Evolutionary conservation across 1,284 basidiomycete species (phyloP).

Genomic region (Moesziomyces parantarcticus): DNA sequence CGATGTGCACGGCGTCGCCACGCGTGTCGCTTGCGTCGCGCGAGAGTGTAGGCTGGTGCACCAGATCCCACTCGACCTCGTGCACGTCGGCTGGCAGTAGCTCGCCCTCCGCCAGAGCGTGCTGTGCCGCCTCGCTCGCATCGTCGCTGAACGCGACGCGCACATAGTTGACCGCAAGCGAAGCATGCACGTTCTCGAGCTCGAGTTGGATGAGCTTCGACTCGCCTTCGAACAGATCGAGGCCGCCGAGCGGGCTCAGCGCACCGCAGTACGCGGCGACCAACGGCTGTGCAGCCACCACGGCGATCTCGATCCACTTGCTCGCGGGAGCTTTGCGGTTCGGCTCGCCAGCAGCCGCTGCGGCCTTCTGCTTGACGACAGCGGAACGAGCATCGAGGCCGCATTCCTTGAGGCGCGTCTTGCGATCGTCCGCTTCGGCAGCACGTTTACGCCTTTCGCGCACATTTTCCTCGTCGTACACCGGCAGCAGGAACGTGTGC

Average conservation of each 20-base stretch:
- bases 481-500: conserved; percentile 78
- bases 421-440: conserved; percentile 73
- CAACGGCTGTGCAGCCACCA: conserved; percentile 86
- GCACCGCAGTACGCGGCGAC: conserved; percentile 86
- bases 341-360: background rate
- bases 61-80: conserved; percentile 85
- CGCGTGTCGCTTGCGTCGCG: background rate
- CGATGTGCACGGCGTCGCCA: conserved; percentile 68
- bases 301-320: conserved; percentile 75
- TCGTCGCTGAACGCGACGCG: conserved; percentile 88
- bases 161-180: conserved; percentile 83
- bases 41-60: conserved; percentile 80
- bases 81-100: conserved; percentile 85
- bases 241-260: conserved; percentile 81
- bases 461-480: conserved; percentile 79
- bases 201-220: conserved; percentile 83
- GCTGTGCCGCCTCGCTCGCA: conserved; percentile 79
- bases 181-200: conserved; percentile 79
- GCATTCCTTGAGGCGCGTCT: conserved; percentile 77
- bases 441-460: conserved; percentile 74
- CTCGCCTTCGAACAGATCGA: conserved; percentile 95
- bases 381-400: conserved; percentile 75
- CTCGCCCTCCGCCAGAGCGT: conserved; percentile 78
- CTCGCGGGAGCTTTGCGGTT: background rate
- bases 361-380: conserved; percentile 29